Evolutionary conservation across 2,329 filamentous ascomycete genomes (phyloP), one percentile per base, ranked within the genome.

Genomic region (Trichoderma sp.): DNA sequence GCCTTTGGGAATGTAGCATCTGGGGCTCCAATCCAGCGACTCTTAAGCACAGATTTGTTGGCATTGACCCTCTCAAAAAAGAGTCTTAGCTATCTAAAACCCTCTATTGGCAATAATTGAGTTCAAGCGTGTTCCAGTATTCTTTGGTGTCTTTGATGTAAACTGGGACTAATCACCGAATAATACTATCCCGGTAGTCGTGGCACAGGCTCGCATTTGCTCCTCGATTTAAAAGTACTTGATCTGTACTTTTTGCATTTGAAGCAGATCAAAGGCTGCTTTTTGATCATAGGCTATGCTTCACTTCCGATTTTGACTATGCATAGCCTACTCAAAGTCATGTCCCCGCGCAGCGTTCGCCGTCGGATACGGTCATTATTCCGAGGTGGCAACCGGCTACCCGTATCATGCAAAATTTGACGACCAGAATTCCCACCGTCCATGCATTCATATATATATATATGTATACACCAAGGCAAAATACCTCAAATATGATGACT

Each of bases 381-480:
- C n/a, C n/a, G 3, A 6, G 21, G n/a, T 11, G 21, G 47, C 47
- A 53, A 53, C 3, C 47, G 47, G 47, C 11, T 53, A 53, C 11
- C 21, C 47, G 6, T 24, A 1, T 24, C 7, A 3, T 11, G 11
- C 47, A 53, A 24, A 6, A 21, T 24, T 24, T 24, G 21, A 53
- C n/a, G 2, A 0, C 47, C 2, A 24, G 43, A 3, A 3, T 1
- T 53, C 11, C n/a, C 47, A 53, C n/a, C 1, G 11, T 1, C n/a
- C n/a, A 51, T 1, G n/a, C 47, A 53, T 14, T 21, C 21, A 51
- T 3, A 18, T 43, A 43, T 43, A 43, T n/a, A 53, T n/a, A n/a
- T n/a, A n/a, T n/a, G n/a, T n/a, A n/a, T n/a, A n/a, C n/a, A n/a
- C n/a, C n/a, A 53, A 53, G 11, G 21, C 11, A 24, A 53, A 53